These are phyloP conservation scores for Trifolium dubium DNA, from an alignment of 306 rosid species.

Conservation along the genomic window DNA sequence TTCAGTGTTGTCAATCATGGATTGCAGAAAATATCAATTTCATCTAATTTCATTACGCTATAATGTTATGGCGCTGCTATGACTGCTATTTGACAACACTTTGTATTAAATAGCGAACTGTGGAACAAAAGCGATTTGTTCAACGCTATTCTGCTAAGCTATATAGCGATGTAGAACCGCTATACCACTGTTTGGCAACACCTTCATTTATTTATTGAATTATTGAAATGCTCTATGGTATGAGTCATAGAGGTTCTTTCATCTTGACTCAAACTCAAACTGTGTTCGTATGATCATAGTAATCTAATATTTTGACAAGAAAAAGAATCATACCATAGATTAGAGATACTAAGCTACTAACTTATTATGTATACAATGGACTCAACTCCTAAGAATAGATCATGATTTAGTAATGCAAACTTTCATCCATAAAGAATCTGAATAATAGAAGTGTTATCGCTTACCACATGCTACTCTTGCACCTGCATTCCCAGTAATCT, in stretches of 20 bases:
- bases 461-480: conserved; percentile 87
- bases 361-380: not conserved
- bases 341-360: not conserved
- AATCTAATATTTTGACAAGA: conserved; percentile 1
- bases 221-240: not conserved
- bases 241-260: not conserved
- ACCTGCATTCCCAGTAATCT: conserved; percentile 88
- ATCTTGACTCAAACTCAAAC: not conserved
- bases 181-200: too few relatives aligned
- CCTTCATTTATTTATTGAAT: not conserved
- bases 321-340: not conserved
- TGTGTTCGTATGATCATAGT: not conserved
- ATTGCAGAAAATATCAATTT: too few relatives aligned
- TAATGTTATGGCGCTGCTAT: too few relatives aligned
- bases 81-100: too few relatives aligned
- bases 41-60: too few relatives aligned
- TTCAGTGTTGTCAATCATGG: too few relatives aligned
- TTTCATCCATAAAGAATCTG: conserved; percentile 12
- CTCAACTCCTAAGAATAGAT: not conserved
- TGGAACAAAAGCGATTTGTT: too few relatives aligned
- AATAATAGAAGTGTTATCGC: conserved; percentile 54
- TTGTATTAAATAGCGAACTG: too few relatives aligned
- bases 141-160: too few relatives aligned
- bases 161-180: too few relatives aligned
- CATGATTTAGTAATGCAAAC: not conserved